Percentiles rank a stretch among this genome's conserved stretches.
Evolutionary conservation across 2,329 filamentous ascomycete species (phyloP).

Genomic region (Coleophoma eucalyptorum): DNA sequence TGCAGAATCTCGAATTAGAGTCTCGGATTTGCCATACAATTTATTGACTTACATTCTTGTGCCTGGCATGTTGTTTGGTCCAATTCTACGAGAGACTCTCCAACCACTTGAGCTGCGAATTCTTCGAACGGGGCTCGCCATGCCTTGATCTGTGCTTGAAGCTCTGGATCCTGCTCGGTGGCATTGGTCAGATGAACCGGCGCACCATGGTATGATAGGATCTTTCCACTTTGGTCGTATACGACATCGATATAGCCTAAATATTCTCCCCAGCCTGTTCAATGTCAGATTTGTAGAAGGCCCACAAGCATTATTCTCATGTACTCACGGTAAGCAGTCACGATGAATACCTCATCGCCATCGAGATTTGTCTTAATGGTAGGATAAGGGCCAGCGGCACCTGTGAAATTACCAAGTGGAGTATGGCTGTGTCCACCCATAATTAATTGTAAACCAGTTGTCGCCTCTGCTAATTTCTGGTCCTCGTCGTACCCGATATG

Average conservation of each 20-base stretch:
- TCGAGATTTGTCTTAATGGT: conserved; percentile 58
- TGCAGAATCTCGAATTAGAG: not conserved
- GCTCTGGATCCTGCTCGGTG: conserved; percentile 49
- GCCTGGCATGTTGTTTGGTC: conserved; percentile 56
- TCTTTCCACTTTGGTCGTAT: conserved; percentile 56
- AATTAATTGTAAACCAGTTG: conserved; percentile 62
- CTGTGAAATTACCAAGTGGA: conserved; percentile 55
- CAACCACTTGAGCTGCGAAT: conserved; percentile 54
- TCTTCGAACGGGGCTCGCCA: conserved; percentile 60
- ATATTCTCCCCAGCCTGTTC: conserved; percentile 56
- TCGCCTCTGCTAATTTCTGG: conserved; percentile 54
- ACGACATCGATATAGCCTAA: conserved; percentile 64
- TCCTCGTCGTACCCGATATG: conserved; percentile 66
- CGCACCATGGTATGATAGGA: conserved; percentile 58
- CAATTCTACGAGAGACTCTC: conserved; percentile 48
- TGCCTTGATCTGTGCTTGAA: conserved; percentile 53
- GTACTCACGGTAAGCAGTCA: conserved; percentile 53
- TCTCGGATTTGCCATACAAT: not conserved
- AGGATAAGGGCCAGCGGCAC: conserved; percentile 56
- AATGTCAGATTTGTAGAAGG: not conserved
- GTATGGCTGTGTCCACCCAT: conserved; percentile 61
- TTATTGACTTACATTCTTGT: conserved; percentile 44
- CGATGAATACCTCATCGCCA: conserved; percentile 65
- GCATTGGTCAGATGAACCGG: conserved; percentile 62
- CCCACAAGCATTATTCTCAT: too few relatives aligned